A percentile compares a stretch with the other conserved stretches of the same genome.
phyloP scores from a whole-genome alignment of 495 filamentous ascomycete genomes.

The Aspergillus panamensis region DNA sequence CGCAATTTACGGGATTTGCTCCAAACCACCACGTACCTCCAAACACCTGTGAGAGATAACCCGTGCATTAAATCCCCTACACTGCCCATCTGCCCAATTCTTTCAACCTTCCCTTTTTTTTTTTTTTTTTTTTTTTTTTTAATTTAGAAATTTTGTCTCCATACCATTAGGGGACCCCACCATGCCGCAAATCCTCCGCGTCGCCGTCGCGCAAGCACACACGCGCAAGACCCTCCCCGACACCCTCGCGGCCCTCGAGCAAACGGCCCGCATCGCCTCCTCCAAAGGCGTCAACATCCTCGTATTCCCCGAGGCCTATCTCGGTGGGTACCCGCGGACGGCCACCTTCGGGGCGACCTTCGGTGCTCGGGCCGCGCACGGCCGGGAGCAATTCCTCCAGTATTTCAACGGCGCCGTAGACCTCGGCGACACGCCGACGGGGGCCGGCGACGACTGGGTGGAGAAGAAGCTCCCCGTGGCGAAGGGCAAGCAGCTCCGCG shows the following conservation, averaged over 20 bases:
- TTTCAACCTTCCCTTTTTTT: too few relatives aligned
- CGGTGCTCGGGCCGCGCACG: constrained; percentile 61
- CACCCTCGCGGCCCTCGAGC: constrained; percentile 63
- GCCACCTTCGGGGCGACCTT: constrained; percentile 71
- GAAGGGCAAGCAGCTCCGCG: constrained; percentile 49
- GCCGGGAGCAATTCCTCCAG: constrained; percentile 76
- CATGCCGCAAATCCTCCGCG: constrained; percentile 54
- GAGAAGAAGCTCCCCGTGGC: constrained; percentile 54
- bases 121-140: too few relatives aligned
- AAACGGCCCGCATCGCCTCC: constrained; percentile 45
- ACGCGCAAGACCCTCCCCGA: constrained; percentile 60
- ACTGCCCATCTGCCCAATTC: too few relatives aligned
- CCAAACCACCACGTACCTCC: too few relatives aligned
- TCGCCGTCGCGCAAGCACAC: constrained; percentile 74
- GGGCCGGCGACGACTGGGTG: constrained; percentile 72
- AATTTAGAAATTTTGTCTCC: too few relatives aligned
- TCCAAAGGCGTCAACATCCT: constrained; percentile 64
- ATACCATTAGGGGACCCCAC: too few relatives aligned
- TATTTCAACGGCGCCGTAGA: constrained; percentile 81
- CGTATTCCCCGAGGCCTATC: constrained; percentile 89
- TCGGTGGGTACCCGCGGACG: constrained; percentile 91
- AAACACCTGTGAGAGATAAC: too few relatives aligned
- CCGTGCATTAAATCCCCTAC: too few relatives aligned
- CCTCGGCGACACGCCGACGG: constrained; percentile 77
- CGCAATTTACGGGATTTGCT: too few relatives aligned